Evolutionary conservation across 495 filamentous ascomycete genomes (phyloP).

Genomic region (Bathelium albidoporum): DNA sequence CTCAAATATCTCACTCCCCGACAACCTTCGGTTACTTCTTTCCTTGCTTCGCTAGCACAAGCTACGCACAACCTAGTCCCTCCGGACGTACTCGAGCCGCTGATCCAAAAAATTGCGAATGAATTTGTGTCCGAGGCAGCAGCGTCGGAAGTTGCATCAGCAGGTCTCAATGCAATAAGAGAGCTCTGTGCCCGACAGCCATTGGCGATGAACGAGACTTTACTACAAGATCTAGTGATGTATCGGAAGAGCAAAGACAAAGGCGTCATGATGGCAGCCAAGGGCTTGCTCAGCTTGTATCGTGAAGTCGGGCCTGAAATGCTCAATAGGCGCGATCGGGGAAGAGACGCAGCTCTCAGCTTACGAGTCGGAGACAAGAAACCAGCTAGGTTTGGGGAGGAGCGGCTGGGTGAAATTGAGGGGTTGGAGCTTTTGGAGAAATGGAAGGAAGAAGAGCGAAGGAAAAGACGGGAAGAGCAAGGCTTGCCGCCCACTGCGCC

Average conservation of each 20-base stretch:
- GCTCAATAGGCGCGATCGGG: slow-evolving; percentile 80
- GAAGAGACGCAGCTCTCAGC: slow-evolving; percentile 84
- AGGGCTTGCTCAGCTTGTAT: slow-evolving; percentile 80
- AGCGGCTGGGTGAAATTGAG: slow-evolving; percentile 73
- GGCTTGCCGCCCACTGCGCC: slow-evolving; percentile 47
- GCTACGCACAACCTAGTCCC: slow-evolving; percentile 84
- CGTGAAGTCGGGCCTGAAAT: slow-evolving; percentile 82
- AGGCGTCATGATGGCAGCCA: slow-evolving; percentile 92
- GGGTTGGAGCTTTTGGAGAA: slow-evolving; percentile 83
- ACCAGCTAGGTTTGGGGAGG: slow-evolving; percentile 67
- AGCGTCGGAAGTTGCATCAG: slow-evolving; percentile 79
- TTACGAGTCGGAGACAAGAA: slow-evolving; percentile 58
- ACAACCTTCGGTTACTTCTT: slow-evolving; percentile 87
- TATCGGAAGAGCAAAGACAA: slow-evolving; percentile 98
- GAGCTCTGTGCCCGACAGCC: slow-evolving; percentile 90
- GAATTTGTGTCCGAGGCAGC: slow-evolving; percentile 96
- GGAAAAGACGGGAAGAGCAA: slow-evolving; percentile 56
- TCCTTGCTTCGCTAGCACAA: slow-evolving; percentile 86
- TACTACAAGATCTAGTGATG: slow-evolving; percentile 92
- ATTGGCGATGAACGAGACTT: slow-evolving; percentile 85
- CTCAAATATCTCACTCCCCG: slow-evolving; percentile 76
- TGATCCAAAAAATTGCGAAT: slow-evolving; percentile 92
- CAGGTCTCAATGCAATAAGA: slow-evolving; percentile 87
- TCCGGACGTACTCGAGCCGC: slow-evolving; percentile 82
- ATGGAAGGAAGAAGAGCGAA: slow-evolving; percentile 85